Percentiles rank a stretch among this genome's conserved stretches.
These are phyloP conservation scores for Benincasa hispida DNA, from an alignment of 306 rosid species.

Conservation along the genomic window DNA sequence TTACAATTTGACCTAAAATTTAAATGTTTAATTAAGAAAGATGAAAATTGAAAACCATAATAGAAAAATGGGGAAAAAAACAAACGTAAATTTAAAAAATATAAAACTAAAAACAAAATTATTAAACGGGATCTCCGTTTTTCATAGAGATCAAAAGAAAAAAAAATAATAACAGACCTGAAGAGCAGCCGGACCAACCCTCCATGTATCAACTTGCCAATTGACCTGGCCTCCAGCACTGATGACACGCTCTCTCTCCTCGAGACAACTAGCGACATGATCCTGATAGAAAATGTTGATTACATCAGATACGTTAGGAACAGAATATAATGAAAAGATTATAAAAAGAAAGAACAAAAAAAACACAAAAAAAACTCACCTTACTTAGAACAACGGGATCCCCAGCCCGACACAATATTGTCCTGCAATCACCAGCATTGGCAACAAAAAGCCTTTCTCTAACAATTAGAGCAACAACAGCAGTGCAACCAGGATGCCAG, in stretches of 20 bases:
- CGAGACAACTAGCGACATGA: slow-evolving; percentile 79
- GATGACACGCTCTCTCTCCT: slow-evolving; percentile 81
- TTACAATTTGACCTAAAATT: too few relatives aligned
- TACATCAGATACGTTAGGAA: not conserved
- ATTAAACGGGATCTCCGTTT: not conserved
- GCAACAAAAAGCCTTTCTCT: slow-evolving; percentile 72
- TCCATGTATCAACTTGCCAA: slow-evolving; percentile 95
- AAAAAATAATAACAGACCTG: too few relatives aligned
- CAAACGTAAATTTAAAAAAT: too few relatives aligned
- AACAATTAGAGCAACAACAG: slow-evolving; percentile 53
- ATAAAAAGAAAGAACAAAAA: not conserved
- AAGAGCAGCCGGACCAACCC: slow-evolving; percentile 88
- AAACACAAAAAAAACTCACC: slow-evolving; percentile 29
- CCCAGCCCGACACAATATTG: slow-evolving; percentile 75
- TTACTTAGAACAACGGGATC: slow-evolving; percentile 55
- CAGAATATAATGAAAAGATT: not conserved
- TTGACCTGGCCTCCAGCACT: slow-evolving; percentile 58
- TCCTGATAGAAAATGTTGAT: slow-evolving; percentile 34
- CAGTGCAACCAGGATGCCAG: slow-evolving; percentile 96
- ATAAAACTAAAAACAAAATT: too few relatives aligned
- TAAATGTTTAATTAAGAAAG: too few relatives aligned
- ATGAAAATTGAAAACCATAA: too few relatives aligned
- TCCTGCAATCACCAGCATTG: slow-evolving; percentile 83
- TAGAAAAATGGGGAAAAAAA: too few relatives aligned
- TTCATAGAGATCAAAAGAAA: slow-evolving; percentile 11